Conservation (phyloP, 306 rosid genomes). For the Mimosa bimucronata region DNA sequence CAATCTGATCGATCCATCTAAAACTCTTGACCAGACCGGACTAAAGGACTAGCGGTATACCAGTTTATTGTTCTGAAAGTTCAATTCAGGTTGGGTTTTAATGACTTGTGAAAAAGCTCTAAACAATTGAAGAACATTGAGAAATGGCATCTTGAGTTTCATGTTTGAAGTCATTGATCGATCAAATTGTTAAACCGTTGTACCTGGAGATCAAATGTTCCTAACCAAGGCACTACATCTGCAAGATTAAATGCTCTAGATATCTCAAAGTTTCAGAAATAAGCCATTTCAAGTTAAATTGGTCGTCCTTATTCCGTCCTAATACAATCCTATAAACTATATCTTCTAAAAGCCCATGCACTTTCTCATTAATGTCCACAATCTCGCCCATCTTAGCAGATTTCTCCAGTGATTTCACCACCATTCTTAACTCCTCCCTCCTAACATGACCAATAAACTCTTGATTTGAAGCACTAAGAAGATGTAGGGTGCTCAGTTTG, state of each 20-base stretch:
- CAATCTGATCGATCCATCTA: too few species aligned
- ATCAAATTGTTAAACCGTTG: too few species aligned
- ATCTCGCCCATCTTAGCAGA: neutral
- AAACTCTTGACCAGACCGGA: too few species aligned
- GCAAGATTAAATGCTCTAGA: slow-evolving; percentile 36
- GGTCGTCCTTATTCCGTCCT: slow-evolving; percentile 18
- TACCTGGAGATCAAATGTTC: slow-evolving; percentile 34
- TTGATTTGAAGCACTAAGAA: slow-evolving; percentile 35
- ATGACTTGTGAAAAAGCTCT: too few species aligned
- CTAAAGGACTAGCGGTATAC: too few species aligned
- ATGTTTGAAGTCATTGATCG: too few species aligned
- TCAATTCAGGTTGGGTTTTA: too few species aligned
- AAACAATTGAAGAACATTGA: too few species aligned
- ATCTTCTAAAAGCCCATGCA: slow-evolving; percentile 3
- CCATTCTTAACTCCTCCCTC: neutral
- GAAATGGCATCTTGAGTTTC: too few species aligned
- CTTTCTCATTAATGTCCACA: slow-evolving; percentile 34
- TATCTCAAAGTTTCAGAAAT: neutral
- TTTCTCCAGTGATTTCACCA: slow-evolving; percentile 21
- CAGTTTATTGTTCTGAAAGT: too few species aligned
- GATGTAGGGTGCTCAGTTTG: slow-evolving; percentile 38
- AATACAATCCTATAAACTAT: slow-evolving; percentile 28
- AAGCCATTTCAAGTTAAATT: slow-evolving; percentile 35
- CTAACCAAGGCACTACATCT: slow-evolving; percentile 35
- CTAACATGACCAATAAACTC: slow-evolving; percentile 29